phyloP scores from a whole-genome alignment of 2,329 filamentous ascomycete species.

The Gaeumannomyces sp. region DNA sequence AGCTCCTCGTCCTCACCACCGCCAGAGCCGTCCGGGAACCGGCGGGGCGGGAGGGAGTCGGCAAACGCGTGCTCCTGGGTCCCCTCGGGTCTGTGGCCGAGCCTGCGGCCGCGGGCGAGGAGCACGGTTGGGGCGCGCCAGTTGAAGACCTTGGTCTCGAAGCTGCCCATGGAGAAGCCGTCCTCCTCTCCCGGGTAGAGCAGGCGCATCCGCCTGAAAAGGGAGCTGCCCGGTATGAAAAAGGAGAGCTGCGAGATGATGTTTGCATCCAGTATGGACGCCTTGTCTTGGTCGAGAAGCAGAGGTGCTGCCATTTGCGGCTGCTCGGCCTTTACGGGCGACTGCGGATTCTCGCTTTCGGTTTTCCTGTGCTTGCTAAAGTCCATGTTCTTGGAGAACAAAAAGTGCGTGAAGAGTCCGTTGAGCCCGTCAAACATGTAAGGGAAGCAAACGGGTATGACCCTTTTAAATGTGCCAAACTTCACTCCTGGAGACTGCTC shows the following conservation, averaged over 20 bases:
- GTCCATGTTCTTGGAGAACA: slow-evolving; percentile 67
- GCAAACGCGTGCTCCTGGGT: slow-evolving; percentile 52
- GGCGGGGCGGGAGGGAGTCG: slow-evolving; percentile 56
- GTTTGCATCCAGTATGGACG: slow-evolving; percentile 60
- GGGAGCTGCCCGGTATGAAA: slow-evolving; percentile 57
- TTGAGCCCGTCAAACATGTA: slow-evolving; percentile 63
- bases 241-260: slow-evolving; percentile 65
- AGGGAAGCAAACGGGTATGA: slow-evolving; percentile 55
- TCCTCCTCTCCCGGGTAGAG: slow-evolving; percentile 65
- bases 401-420: slow-evolving; percentile 66
- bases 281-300: slow-evolving; percentile 34
- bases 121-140: slow-evolving; percentile 71
- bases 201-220: slow-evolving; percentile 60
- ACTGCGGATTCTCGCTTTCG: slow-evolving; percentile 10
- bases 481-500: slow-evolving; percentile 59
- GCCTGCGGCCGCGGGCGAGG: slow-evolving; percentile 59
- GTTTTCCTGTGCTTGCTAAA: slow-evolving; percentile 47
- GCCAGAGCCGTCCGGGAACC: slow-evolving; percentile 42
- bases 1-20: slow-evolving; percentile 32
- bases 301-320: slow-evolving; percentile 37
- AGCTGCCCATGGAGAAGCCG: slow-evolving; percentile 72
- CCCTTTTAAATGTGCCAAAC: slow-evolving; percentile 53
- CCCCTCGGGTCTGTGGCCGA: slow-evolving; percentile 41
- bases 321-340: background rate
- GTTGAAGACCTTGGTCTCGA: slow-evolving; percentile 69